Percentiles rank a stretch among this genome's conserved stretches.
phyloP scores from a whole-genome alignment of 2,329 filamentous ascomycete genomes.

The Periconia sp. region DNA sequence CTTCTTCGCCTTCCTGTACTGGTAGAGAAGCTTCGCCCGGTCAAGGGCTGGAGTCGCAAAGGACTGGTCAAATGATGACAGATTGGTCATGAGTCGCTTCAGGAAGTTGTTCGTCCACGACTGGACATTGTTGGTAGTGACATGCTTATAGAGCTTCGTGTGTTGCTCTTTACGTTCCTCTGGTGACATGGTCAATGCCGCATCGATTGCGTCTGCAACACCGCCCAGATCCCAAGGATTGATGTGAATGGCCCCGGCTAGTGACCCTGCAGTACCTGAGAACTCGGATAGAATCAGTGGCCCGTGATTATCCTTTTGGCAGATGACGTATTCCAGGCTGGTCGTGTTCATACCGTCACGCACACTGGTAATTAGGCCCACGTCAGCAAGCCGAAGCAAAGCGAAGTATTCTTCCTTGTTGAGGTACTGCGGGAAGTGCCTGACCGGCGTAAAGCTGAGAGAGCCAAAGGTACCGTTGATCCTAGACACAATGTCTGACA shows the following conservation, averaged over 20 bases:
- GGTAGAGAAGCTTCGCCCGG: slow-evolving; percentile 70
- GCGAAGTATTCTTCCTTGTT: slow-evolving; percentile 92
- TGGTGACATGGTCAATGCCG: slow-evolving; percentile 76
- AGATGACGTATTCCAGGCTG: slow-evolving; percentile 91
- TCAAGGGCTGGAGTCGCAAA: slow-evolving; percentile 84
- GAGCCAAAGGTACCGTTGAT: slow-evolving; percentile 94
- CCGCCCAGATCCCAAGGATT: slow-evolving; percentile 92
- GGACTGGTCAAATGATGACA: slow-evolving; percentile 76
- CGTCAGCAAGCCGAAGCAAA: slow-evolving; percentile 85
- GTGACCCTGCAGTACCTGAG: slow-evolving; percentile 87
- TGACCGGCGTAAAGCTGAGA: slow-evolving; percentile 85
- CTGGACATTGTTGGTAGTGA: slow-evolving; percentile 84
- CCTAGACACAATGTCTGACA: slow-evolving; percentile 86
- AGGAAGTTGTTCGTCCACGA: slow-evolving; percentile 84
- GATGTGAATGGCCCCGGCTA: slow-evolving; percentile 89
- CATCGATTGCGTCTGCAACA: slow-evolving; percentile 82
- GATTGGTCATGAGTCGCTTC: slow-evolving; percentile 77
- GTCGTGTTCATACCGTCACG: slow-evolving; percentile 98
- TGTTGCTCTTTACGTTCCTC: slow-evolving; percentile 73
- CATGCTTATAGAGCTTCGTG: slow-evolving; percentile 77
- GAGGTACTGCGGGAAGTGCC: slow-evolving; percentile 94
- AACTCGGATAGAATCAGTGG: slow-evolving; percentile 96
- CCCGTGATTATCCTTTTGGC: slow-evolving; percentile 84
- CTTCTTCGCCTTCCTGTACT: slow-evolving; percentile 76
- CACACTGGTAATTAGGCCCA: slow-evolving; percentile 93